Evolutionary conservation across 441 rosid genomes (phyloP), one percentile per base, ranked within the genome.

Genomic region (Manihot esculenta): DNA sequence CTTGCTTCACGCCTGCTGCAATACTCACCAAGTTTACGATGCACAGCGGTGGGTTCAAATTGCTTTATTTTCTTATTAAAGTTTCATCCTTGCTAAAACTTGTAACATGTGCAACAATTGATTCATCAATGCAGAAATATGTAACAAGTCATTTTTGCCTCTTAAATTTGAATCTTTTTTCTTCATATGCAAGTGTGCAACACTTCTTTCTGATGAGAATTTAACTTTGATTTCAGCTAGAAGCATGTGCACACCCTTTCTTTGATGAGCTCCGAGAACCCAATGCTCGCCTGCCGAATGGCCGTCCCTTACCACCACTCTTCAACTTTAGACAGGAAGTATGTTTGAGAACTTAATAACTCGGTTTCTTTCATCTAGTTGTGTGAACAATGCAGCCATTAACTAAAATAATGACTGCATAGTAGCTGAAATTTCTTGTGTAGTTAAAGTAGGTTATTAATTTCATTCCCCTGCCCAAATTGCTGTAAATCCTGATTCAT

Each of bases 1-100:
- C 82, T 95, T 74, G 98, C 91, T 21, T 95, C 99, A 54, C 86
- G 99, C 20, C 84, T 95, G 77, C 92, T 93, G 76, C 99, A 95
- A 71, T 93, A 95, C 82, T 93, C 98, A 21, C 99, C 97, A 10
- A 93, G 85, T 77, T 83, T 93, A 45, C 86, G 98, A 10, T 88
- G 93, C 80, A 74, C 87, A 3, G 93, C 99, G 58, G 99, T 95
- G 62, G 82, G 94, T 83, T 59, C 23, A n/a, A 62, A 18, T 49
- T 69, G 27, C 65, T 75, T 62, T 26, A 3, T 55, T 68, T 3
- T 7, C 56, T 48, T 42, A 24, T 60, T 13, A 55, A 67, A 21
- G 51, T 30, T 62, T 48, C 17, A 18, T 23, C 21, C 41, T 35
- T 35, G 12, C 26, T 23, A 20, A 17, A 45, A 26, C 41, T 23